phyloP scores from a whole-genome alignment of 805 yeast species.

The Zygotorulaspora florentina region DNA sequence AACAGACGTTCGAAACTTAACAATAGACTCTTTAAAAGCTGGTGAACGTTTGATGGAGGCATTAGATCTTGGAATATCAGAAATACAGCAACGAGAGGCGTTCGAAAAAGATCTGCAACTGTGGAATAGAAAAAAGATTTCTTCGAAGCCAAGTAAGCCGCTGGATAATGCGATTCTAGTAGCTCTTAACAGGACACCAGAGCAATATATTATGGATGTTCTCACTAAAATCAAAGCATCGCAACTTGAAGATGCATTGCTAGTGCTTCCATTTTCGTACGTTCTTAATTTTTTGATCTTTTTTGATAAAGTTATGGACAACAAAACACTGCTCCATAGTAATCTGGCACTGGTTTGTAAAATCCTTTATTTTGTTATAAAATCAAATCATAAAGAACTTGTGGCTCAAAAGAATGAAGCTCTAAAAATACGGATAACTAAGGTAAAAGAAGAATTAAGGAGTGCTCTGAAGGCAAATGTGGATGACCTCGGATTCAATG shows the following conservation, averaged over 20 bases:
- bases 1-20: constrained; percentile 70
- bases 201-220: constrained; percentile 71
- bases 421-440: constrained; percentile 59
- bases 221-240: constrained; percentile 69
- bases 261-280: constrained; percentile 87
- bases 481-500: constrained; percentile 71
- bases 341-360: constrained; percentile 65
- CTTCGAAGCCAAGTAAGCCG: constrained; percentile 55
- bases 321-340: constrained; percentile 42
- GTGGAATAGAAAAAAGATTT: constrained; percentile 41
- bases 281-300: constrained; percentile 66
- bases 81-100: constrained; percentile 52
- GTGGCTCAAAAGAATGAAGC: constrained; percentile 60
- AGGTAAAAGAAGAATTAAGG: constrained; percentile 61
- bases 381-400: constrained; percentile 74
- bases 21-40: constrained; percentile 86
- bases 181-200: constrained; percentile 69
- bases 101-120: constrained; percentile 42
- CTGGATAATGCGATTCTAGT: constrained; percentile 64
- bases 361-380: constrained; percentile 68
- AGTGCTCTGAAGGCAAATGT: constrained; percentile 47
- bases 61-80: constrained; percentile 72
- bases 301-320: constrained; percentile 68
- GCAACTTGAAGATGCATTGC: constrained; percentile 86
- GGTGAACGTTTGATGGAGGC: constrained; percentile 94